Conservation (phyloP, 2,329 filamentous ascomycete species). For the Fusarium sp. region DNA sequence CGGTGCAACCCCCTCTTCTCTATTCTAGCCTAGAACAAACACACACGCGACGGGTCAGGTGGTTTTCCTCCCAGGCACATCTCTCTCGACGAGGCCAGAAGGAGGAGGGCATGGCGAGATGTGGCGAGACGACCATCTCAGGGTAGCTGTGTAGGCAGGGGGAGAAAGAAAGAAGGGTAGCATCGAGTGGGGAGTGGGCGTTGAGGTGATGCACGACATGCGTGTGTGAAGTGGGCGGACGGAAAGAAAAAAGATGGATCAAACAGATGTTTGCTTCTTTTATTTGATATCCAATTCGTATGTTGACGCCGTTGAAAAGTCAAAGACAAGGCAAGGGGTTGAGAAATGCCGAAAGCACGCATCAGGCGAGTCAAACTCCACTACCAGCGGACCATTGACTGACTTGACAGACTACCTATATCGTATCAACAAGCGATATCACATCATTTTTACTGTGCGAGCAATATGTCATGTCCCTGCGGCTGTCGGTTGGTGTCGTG, state of each 20-base stretch:
- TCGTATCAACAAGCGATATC: not conserved
- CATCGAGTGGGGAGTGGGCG: slow-evolving; percentile 13
- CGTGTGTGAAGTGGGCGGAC: slow-evolving; percentile 1
- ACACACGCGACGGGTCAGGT: not conserved
- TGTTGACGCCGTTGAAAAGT: not conserved
- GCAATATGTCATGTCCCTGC: not conserved
- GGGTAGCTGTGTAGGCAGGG: slow-evolving; percentile 5
- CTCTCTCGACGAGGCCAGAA: not conserved
- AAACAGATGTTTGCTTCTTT: not conserved
- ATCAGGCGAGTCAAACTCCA: slow-evolving; percentile 4
- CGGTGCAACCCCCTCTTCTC: not conserved
- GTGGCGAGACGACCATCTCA: slow-evolving; percentile 5
- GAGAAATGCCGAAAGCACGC: not conserved
- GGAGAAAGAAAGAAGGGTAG: not conserved
- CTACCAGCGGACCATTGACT: not conserved
- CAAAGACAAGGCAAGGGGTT: not conserved
- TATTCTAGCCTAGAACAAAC: not conserved
- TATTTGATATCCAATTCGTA: not conserved
- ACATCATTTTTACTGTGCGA: not conserved
- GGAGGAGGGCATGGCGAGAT: not conserved
- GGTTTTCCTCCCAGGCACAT: not conserved
- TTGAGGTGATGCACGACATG: slow-evolving; percentile 11
- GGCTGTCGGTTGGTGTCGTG: not conserved
- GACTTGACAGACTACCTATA: not conserved
- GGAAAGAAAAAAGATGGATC: not conserved